These are phyloP conservation scores for Coprinopsis cinerea DNA, from an alignment of 768 basidiomycete species.

Conservation along the genomic window DNA sequence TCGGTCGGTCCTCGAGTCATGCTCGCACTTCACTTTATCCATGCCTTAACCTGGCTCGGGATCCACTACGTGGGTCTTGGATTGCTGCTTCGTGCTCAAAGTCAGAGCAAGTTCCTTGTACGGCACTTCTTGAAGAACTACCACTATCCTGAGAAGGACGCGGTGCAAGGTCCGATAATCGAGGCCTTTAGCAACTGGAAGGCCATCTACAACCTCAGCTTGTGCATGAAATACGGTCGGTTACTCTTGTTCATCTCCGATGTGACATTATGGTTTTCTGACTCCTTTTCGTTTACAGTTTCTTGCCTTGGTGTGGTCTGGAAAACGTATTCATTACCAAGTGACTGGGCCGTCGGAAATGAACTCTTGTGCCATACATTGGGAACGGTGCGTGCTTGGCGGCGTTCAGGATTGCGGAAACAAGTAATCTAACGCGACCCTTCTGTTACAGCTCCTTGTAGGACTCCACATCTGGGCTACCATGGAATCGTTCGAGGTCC, in stretches of 20 bases:
- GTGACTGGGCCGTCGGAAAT: conserved; percentile 83
- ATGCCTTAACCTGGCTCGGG: conserved; percentile 80
- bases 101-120: conserved; percentile 82
- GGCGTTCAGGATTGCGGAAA: too few relatives aligned
- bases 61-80: conserved; percentile 90
- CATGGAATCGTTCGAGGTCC: conserved; percentile 83
- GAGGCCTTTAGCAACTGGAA: conserved; percentile 98
- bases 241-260: conserved; percentile 7
- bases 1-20: conserved; percentile 39
- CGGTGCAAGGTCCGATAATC: conserved; percentile 70
- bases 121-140: conserved; percentile 94
- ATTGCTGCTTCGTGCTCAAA: conserved; percentile 76
- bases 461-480: conserved; percentile 90
- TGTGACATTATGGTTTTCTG: conserved; percentile 4
- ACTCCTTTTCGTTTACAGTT: conserved; percentile 36
- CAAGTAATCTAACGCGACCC: background rate
- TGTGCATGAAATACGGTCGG: conserved; percentile 92
- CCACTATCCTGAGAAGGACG: conserved; percentile 70
- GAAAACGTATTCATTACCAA: conserved; percentile 82
- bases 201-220: conserved; percentile 81
- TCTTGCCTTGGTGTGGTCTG: conserved; percentile 84
- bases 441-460: conserved; percentile 57
- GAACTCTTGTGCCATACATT: conserved; percentile 84
- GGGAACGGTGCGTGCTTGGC: conserved; percentile 58
- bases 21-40: conserved; percentile 69